phyloP scores from a whole-genome alignment of 2,329 filamentous ascomycete species.

The Coniella lustricola region DNA sequence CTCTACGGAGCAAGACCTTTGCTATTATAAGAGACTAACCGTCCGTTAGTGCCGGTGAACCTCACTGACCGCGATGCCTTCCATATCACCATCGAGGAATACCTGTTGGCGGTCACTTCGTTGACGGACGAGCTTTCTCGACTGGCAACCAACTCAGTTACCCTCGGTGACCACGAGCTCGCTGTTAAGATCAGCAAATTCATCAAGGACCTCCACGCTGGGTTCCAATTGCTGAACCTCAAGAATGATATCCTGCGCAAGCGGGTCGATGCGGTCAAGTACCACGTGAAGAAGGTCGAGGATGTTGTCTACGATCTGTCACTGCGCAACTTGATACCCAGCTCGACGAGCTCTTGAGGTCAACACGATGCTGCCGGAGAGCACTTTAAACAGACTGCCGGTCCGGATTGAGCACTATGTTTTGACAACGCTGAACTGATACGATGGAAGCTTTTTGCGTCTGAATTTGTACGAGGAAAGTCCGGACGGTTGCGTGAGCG shows the following conservation, averaged over 20 bases:
- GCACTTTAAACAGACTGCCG: too few relatives aligned
- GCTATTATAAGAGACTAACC: not conserved
- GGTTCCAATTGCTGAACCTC: constrained; percentile 93
- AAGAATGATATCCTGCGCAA: constrained; percentile 91
- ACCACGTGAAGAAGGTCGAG: constrained; percentile 95
- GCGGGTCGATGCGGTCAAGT: constrained; percentile 90
- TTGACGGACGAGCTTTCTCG: constrained; percentile 87
- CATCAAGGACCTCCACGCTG: constrained; percentile 90
- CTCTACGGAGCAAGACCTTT: not conserved
- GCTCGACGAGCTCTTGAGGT: constrained; percentile 2
- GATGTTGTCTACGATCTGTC: constrained; percentile 96
- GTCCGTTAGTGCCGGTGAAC: constrained; percentile 69
- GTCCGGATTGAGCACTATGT: not conserved
- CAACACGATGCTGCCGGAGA: not conserved
- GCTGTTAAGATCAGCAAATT: constrained; percentile 86
- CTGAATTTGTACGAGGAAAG: too few relatives aligned
- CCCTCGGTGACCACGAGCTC: constrained; percentile 77
- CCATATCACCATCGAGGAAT: constrained; percentile 95
- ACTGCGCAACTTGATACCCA: constrained; percentile 71
- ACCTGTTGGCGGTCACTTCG: constrained; percentile 79
- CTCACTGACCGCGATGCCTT: constrained; percentile 85
- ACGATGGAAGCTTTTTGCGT: too few relatives aligned
- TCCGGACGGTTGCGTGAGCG: too few relatives aligned
- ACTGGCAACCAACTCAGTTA: constrained; percentile 90
- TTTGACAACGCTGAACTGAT: too few relatives aligned